Conservation (phyloP, 1,284 basidiomycete genomes). For the Coriolopsis trogii region DNA sequence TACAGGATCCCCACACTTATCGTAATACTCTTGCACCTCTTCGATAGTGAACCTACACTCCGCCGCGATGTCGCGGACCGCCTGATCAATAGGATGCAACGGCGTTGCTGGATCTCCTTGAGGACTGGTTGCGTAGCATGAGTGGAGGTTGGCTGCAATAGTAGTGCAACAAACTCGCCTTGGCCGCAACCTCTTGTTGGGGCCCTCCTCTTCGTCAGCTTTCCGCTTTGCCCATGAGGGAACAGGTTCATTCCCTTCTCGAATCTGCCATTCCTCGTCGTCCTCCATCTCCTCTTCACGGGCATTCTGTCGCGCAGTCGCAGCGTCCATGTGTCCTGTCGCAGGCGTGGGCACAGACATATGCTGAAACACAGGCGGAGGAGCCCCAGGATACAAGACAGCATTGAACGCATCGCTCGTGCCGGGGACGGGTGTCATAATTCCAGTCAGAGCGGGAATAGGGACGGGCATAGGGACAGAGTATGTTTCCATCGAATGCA, state of each 20-base stretch:
- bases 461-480: slow-evolving; percentile 25
- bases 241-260: slow-evolving; percentile 59
- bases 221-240: slow-evolving; percentile 71
- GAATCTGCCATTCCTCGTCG: slow-evolving; percentile 66
- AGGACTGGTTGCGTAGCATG: slow-evolving; percentile 3
- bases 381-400: slow-evolving; percentile 21
- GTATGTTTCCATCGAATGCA: slow-evolving; percentile 25
- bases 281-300: slow-evolving; percentile 53
- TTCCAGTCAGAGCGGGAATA: slow-evolving; percentile 16
- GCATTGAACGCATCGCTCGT: slow-evolving; percentile 15
- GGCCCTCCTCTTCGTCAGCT: slow-evolving; percentile 39
- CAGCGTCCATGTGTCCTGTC: slow-evolving; percentile 24
- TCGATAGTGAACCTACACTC: slow-evolving; percentile 69
- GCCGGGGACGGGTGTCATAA: slow-evolving; percentile 18
- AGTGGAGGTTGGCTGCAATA: neutral
- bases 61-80: slow-evolving; percentile 61
- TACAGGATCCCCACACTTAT: slow-evolving; percentile 67
- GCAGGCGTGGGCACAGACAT: slow-evolving; percentile 21
- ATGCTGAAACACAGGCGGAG: slow-evolving; percentile 21
- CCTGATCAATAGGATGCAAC: slow-evolving; percentile 65
- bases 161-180: slow-evolving; percentile 27
- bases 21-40: slow-evolving; percentile 76
- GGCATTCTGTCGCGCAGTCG: slow-evolving; percentile 32
- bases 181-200: slow-evolving; percentile 31
- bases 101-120: neutral